These are phyloP conservation scores for Naegleria gruberi DNA, from an alignment of 208 protist genomes.

Conservation along the genomic window DNA sequence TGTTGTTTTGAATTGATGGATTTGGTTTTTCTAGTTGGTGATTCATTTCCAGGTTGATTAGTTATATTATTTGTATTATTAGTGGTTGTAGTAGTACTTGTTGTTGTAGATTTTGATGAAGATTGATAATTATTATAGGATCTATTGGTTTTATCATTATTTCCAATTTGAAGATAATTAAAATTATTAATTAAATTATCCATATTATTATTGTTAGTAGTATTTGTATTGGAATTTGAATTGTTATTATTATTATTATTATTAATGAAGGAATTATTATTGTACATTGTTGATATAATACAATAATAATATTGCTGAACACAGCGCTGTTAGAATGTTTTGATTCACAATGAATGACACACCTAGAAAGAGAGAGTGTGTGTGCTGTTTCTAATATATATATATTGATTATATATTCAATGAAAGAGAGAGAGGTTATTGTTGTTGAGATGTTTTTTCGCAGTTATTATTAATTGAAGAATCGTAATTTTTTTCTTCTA, in stretches of 20 bases:
- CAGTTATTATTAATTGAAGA: too few relatives aligned
- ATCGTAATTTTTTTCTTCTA: too few relatives aligned
- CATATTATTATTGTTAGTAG: background rate
- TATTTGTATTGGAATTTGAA: too few relatives aligned
- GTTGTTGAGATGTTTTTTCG: too few relatives aligned
- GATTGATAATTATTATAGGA: background rate
- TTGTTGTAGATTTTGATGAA: background rate
- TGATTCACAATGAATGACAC: too few relatives aligned
- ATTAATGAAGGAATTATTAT: background rate
- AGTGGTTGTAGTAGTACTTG: background rate
- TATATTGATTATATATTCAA: too few relatives aligned
- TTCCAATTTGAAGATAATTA: background rate
- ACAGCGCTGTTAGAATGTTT: too few relatives aligned
- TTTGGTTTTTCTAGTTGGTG: background rate
- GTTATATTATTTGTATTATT: background rate
- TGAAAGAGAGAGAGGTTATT: too few relatives aligned
- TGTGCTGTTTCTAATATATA: too few relatives aligned
- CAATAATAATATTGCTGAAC: too few relatives aligned
- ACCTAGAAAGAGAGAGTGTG: too few relatives aligned
- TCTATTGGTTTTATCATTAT: background rate
- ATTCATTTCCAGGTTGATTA: background rate
- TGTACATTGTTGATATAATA: too few relatives aligned
- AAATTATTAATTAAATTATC: slow-evolving; percentile 13
- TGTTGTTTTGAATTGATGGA: background rate
- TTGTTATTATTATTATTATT: background rate